Percentiles rank a stretch among this genome's conserved stretches.
These are phyloP conservation scores for Arthrinium phaeospermum DNA, from an alignment of 2,329 filamentous ascomycete species.

Conservation along the genomic window DNA sequence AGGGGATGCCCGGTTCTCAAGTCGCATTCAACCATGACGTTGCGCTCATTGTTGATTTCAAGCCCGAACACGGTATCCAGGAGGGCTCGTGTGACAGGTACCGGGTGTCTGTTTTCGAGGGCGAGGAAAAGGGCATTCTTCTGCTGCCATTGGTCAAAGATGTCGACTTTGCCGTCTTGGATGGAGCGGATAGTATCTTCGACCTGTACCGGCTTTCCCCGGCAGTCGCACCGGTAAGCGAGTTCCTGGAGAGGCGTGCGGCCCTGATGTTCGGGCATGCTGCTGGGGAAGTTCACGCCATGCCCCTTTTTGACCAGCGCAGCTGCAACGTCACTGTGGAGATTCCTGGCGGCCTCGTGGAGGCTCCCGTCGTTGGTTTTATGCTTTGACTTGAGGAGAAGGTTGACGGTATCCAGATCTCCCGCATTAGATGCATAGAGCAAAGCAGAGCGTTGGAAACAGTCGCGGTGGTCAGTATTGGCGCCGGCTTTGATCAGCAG, in stretches of 20 bases:
- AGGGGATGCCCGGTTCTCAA: too few species aligned
- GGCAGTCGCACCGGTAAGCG: constrained; percentile 28
- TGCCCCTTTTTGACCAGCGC: constrained; percentile 35
- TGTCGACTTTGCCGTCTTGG: constrained; percentile 32
- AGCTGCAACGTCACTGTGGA: constrained; percentile 33
- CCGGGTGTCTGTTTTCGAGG: constrained; percentile 35
- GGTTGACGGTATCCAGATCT: constrained; percentile 31
- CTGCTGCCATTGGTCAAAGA: constrained; percentile 33
- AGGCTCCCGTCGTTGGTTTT: constrained; percentile 40
- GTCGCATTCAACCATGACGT: too few species aligned
- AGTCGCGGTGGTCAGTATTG: constrained; percentile 30
- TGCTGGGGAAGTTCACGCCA: constrained; percentile 36
- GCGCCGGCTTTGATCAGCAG: constrained; percentile 32
- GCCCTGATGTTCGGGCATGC: constrained; percentile 32
- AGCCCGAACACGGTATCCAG: constrained; percentile 29
- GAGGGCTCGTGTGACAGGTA: constrained; percentile 26
- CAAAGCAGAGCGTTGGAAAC: constrained; percentile 32
- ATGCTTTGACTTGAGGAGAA: constrained; percentile 33
- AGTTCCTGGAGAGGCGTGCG: constrained; percentile 38
- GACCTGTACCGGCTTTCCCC: constrained; percentile 27
- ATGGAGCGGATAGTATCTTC: constrained; percentile 35
- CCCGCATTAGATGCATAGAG: constrained; percentile 38
- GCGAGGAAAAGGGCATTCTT: constrained; percentile 39
- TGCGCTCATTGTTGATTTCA: constrained; percentile 21
- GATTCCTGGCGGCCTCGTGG: constrained; percentile 38